phyloP scores from a whole-genome alignment of 2,329 filamentous ascomycete species.

The Delphinella strobiligena region DNA sequence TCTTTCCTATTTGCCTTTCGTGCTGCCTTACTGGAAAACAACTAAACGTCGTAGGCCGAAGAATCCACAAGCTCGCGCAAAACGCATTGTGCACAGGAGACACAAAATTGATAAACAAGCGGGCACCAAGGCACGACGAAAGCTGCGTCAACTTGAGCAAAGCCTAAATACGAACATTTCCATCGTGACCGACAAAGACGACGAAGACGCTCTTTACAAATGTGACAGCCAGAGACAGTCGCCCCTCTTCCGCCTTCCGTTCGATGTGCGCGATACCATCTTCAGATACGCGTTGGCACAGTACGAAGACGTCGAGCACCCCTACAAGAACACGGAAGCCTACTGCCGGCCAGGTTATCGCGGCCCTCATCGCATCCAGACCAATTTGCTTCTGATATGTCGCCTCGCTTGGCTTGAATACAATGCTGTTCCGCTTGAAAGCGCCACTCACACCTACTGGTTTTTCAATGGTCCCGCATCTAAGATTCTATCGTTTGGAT shows the following conservation, averaged over 20 bases:
- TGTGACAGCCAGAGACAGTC: constrained; percentile 5
- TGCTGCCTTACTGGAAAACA: not conserved
- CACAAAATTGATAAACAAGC: too few species aligned
- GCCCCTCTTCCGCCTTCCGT: constrained; percentile 16
- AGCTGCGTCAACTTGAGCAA: not conserved
- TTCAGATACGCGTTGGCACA: constrained; percentile 21
- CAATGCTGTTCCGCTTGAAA: constrained; percentile 17
- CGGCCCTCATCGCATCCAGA: constrained; percentile 12
- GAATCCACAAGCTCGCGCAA: too few species aligned
- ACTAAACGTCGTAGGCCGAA: not conserved
- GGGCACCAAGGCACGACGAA: too few species aligned
- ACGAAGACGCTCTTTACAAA: not conserved
- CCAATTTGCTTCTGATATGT: constrained; percentile 22
- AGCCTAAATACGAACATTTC: not conserved
- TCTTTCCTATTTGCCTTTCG: not conserved
- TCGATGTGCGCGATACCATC: constrained; percentile 21
- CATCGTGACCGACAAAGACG: not conserved
- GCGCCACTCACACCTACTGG: constrained; percentile 21
- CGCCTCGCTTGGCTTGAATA: constrained; percentile 23
- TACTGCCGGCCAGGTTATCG: constrained; percentile 21
- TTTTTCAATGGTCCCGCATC: constrained; percentile 10
- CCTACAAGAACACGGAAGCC: constrained; percentile 14
- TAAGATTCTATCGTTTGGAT: constrained; percentile 5
- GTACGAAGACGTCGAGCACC: constrained; percentile 13
- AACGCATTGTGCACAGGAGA: too few species aligned